Conservation (phyloP, 441 rosid species). For the Gossypium gossypioides region DNA sequence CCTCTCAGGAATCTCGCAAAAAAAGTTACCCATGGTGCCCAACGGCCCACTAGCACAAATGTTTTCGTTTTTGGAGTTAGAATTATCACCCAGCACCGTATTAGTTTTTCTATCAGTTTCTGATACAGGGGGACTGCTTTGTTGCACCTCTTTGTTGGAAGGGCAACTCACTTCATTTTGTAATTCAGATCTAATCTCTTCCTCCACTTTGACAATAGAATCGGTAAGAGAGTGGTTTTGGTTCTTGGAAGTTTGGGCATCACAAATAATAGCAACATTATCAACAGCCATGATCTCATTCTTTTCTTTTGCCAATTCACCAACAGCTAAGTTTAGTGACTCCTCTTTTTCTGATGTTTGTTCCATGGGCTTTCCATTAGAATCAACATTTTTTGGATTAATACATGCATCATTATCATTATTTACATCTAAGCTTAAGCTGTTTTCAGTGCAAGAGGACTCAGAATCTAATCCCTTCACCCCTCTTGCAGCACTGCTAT, state of each 20-base stretch:
- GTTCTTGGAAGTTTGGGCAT: conserved; percentile 19
- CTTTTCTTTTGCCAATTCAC: conserved; percentile 35
- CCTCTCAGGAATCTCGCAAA: conserved; percentile 30
- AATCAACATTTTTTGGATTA: conserved; percentile 31
- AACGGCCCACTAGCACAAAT: conserved; percentile 28
- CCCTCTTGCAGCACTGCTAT: conserved; percentile 28
- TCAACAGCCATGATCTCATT: conserved; percentile 32
- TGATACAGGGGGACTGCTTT: conserved; percentile 27
- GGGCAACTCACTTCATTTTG: conserved; percentile 38
- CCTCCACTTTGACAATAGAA: conserved; percentile 36
- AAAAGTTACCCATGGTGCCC: conserved; percentile 28
- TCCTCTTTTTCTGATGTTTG: conserved; percentile 38
- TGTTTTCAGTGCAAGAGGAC: conserved; percentile 57
- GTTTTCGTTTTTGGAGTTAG: conserved; percentile 26
- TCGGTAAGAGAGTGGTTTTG: conserved; percentile 31
- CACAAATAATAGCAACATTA: conserved; percentile 19
- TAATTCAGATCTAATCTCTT: conserved; percentile 32
- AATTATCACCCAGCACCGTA: conserved; percentile 23
- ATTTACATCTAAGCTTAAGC: conserved; percentile 44
- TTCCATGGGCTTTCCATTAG: conserved; percentile 31
- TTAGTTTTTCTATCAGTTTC: conserved; percentile 30
- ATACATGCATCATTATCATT: conserved; percentile 35
- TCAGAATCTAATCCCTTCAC: conserved; percentile 52
- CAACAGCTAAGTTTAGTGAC: conserved; percentile 27
- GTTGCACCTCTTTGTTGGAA: conserved; percentile 30